Evolutionary conservation across 2,329 filamentous ascomycete genomes (phyloP), one percentile per base, ranked within the genome.

Genomic region (Salinomyces thailandicus): DNA sequence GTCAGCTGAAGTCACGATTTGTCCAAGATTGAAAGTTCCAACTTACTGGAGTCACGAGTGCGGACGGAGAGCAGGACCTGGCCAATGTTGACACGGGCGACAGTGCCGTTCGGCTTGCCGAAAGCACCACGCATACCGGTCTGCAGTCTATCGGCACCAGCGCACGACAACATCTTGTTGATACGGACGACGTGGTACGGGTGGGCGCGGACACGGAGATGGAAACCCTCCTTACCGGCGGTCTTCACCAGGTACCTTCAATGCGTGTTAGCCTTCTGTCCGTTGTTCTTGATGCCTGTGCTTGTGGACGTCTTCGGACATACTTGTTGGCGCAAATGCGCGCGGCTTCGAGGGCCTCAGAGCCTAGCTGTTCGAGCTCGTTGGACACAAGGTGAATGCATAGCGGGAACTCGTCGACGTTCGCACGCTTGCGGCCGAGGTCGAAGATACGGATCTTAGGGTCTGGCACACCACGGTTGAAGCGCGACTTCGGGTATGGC

Each of bases 121-220:
- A 86, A 98, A 60, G 91, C 91, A 81, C 91, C 91, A 82, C 91
- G 89, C 91, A 98, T 98, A 77, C 91, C 91, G 59, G 91, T 98
- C 74, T 98, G 91, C 71, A 98, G 77, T 82, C 91, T 86, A 96
- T 98, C 91, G 81, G 91, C 91, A 79, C 91, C 91, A 63, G 91
- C 91, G 71, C 91, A 98, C 66, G 91, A 96, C 85, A 98, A 89
- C 91, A 98, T 98, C 84, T 98, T 98, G 86, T 98, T 98, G 87
- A 98, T 98, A 73, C 91, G 91, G 77, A 98, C 83, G 72, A 98
- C 91, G 78, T 98, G 91, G 85, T 85, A 98, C 55, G 91, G 91
- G 79, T 98, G 91, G 63, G 86, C 87, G 65, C 91, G 75, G 60
- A 79, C 73, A 52, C 76, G 75, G 48, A 80, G 63, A 65, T 80